Evolutionary conservation across 257 asterid genomes (phyloP).

Genomic region (Galeopsis tetrahit): DNA sequence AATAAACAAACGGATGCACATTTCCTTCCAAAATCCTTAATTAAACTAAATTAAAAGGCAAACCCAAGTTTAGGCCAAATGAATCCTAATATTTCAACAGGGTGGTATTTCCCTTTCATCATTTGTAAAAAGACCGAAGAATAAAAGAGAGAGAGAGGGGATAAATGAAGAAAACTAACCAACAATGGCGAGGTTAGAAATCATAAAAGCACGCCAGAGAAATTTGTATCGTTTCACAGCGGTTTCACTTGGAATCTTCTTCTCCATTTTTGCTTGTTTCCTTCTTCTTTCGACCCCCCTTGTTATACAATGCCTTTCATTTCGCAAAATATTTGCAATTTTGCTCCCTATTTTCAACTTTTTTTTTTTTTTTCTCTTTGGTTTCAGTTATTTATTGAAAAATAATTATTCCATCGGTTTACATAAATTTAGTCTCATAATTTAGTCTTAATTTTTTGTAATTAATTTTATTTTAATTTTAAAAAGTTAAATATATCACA

Average conservation of each 20-base stretch:
- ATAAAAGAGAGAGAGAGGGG: background rate
- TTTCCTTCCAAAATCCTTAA: background rate
- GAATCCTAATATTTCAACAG: background rate
- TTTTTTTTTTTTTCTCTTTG: no score
- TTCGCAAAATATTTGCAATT: background rate
- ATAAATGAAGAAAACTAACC: conserved; percentile 43
- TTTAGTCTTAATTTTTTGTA: no score
- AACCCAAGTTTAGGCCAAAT: conserved; percentile 4
- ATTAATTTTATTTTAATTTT: no score
- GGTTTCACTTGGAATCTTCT: conserved; percentile 35
- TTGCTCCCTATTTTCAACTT: background rate
- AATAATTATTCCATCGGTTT: no score
- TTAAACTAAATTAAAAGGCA: conserved; percentile 5
- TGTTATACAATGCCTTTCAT: background rate
- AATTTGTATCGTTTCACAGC: conserved; percentile 51
- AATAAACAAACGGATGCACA: background rate
- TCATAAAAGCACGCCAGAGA: conserved; percentile 64
- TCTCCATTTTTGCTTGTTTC: conserved; percentile 37
- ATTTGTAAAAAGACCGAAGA: background rate
- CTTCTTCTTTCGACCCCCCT: background rate
- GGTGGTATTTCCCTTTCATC: background rate
- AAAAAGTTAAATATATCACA: no score
- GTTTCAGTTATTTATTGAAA: no score
- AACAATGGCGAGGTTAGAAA: conserved; percentile 71
- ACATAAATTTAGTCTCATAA: no score